Evolutionary conservation across 2,329 filamentous ascomycete species (phyloP).

Genomic region (Aureobasidium pullulans): DNA sequence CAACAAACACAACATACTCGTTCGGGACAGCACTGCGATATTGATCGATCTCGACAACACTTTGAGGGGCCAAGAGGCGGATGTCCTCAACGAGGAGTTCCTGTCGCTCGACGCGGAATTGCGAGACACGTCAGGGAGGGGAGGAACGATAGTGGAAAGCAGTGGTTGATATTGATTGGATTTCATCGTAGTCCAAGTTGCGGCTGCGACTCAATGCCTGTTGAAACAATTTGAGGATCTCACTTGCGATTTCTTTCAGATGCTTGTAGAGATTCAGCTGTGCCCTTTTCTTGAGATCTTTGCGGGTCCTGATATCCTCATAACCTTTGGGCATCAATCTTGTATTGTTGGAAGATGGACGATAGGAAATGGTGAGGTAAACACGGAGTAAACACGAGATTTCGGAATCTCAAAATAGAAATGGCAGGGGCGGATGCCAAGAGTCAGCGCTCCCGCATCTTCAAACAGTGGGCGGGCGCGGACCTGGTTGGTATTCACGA

Average conservation of each 20-base stretch:
- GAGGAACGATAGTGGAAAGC: not conserved
- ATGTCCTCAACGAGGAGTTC: conserved; percentile 17
- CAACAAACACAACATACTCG: conserved; percentile 33
- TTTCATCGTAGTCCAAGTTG: too few relatives aligned
- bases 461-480: conserved; percentile 4
- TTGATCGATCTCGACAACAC: conserved; percentile 31
- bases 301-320: not conserved
- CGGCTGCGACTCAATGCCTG: too few relatives aligned
- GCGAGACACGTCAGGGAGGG: conserved; percentile 12
- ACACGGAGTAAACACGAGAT: not conserved
- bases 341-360: too few relatives aligned
- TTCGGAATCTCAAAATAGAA: conserved; percentile 2
- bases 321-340: not conserved
- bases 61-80: conserved; percentile 15
- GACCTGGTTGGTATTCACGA: not conserved
- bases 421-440: conserved; percentile 6
- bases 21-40: conserved; percentile 20
- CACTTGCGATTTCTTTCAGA: not conserved
- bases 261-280: not conserved
- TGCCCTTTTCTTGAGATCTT: not conserved
- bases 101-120: conserved; percentile 5
- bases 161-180: too few relatives aligned
- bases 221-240: not conserved
- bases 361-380: not conserved
- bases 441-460: not conserved